Conservation (phyloP, 306 rosid genomes). For the Glycine tomentella region DNA sequence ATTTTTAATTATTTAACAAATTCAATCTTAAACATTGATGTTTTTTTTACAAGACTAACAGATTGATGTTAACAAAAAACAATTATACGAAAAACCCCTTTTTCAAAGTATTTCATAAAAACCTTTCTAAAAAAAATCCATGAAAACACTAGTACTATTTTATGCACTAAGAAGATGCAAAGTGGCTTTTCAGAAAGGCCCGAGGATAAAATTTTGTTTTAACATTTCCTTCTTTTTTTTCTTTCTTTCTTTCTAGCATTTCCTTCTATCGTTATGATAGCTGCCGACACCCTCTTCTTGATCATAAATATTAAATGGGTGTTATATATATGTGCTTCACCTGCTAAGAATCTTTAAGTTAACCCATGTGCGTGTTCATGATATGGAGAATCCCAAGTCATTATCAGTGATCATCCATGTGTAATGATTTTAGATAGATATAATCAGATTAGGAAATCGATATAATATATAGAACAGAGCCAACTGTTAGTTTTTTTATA, state of each 20-base stretch:
- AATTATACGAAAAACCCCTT: background rate
- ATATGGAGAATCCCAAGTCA: conserved; percentile 31
- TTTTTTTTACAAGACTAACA: background rate
- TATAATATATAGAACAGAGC: background rate
- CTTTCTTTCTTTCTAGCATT: no score
- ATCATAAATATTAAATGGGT: conserved; percentile 21
- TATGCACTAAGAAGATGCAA: background rate
- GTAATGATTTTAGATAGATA: conserved; percentile 4
- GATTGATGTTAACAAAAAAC: background rate
- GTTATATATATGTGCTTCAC: conserved; percentile 8
- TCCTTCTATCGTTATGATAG: background rate
- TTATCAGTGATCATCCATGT: conserved; percentile 40
- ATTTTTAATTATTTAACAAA: no score
- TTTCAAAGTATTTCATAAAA: background rate
- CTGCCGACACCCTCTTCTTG: conserved; percentile 35
- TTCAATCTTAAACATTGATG: no score
- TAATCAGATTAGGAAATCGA: background rate
- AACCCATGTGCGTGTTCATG: conserved; percentile 45
- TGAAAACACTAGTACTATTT: background rate
- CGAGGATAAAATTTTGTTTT: background rate
- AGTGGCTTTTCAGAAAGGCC: background rate
- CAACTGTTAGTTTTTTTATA: background rate
- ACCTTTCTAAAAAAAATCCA: background rate
- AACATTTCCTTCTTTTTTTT: background rate
- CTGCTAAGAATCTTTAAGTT: conserved; percentile 46